Evolutionary conservation across 805 yeast genomes (phyloP), one percentile per base, ranked within the genome.

Genomic region (Monosporozyma servazzii): DNA sequence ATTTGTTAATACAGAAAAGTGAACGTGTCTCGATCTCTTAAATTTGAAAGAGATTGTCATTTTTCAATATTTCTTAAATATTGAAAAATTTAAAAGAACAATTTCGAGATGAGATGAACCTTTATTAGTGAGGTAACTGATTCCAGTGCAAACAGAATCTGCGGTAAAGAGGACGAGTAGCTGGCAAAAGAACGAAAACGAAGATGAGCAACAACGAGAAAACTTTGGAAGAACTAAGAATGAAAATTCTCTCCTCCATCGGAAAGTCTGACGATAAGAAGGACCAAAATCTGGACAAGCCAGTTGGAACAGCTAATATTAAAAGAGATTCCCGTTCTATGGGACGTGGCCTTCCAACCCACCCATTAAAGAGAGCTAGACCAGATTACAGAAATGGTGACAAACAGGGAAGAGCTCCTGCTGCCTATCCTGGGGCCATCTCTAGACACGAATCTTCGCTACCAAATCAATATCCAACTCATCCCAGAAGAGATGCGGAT

Each of bases 161-260:
- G 18, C 39, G 15, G 15, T 11, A 25, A 33, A 27, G n/a, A 27
- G 41, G n/a, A 9, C 21, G 7, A 17, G 40, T 36, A 8, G 5
- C 47, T 15, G 15, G 13, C 4, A 33, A 33, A 3, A 15, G 4
- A 6, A 13, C 17, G 5, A 15, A 7, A 15, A 46, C 47, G 42
- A 39, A 31, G 18, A 45, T 45, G 48, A 33, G 30, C 30, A 23
- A 21, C n/a, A 50, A 56, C 36, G 53, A 55, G 15, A 48, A 47
- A 20, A 53, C 61, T 3, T 47, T 63, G 39, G 67, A 62, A 49
- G 61, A 56, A 27, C 47, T 61, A 40, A 56, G 67, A 39, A 51
- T 62, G 17, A 62, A 60, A 50, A 63, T 63, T 13, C 58, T 63
- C 31, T 62, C 60, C 1, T 63, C 67, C 6, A 58, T 63, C 60